These are phyloP conservation scores for Phylloporus arenicola DNA, from an alignment of 768 basidiomycete species.

Conservation along the genomic window DNA sequence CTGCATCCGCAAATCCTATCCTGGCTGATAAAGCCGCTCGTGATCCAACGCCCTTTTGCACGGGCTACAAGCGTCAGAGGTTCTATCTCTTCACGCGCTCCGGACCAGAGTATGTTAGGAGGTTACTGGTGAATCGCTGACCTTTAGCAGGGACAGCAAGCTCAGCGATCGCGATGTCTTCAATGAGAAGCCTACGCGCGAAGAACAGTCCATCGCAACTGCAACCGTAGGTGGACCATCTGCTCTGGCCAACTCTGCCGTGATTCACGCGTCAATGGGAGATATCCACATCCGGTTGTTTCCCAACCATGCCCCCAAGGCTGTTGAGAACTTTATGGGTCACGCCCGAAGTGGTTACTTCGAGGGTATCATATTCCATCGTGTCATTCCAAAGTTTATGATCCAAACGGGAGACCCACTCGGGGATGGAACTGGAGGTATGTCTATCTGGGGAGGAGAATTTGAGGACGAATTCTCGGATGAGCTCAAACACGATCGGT, in stretches of 20 bases:
- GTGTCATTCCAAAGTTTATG: conserved; percentile 98
- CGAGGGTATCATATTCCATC: conserved; percentile 92
- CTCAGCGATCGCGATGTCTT: conserved; percentile 91
- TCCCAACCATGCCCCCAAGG: conserved; percentile 88
- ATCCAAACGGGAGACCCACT: conserved; percentile 94
- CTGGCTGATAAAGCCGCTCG: no score
- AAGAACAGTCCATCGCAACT: conserved; percentile 85
- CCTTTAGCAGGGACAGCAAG: conserved; percentile 63
- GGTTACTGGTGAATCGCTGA: neutral
- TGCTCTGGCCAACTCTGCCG: conserved; percentile 70
- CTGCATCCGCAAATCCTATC: no score
- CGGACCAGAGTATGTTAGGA: conserved; percentile 76
- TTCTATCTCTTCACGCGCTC: conserved; percentile 93
- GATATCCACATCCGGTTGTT: conserved; percentile 88
- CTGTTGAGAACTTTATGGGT: conserved; percentile 97
- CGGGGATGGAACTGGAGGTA: conserved; percentile 92
- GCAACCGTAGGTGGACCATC: conserved; percentile 57
- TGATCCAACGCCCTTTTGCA: conserved; percentile 90
- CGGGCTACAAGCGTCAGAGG: conserved; percentile 86
- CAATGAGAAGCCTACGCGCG: conserved; percentile 95
- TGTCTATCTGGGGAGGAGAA: conserved; percentile 82
- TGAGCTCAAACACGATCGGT: conserved; percentile 88
- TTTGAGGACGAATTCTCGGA: conserved; percentile 94
- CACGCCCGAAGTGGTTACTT: conserved; percentile 87
- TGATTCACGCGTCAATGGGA: conserved; percentile 92